These are phyloP conservation scores for Wakefieldia striispora DNA, from an alignment of 768 basidiomycete genomes.

Conservation along the genomic window DNA sequence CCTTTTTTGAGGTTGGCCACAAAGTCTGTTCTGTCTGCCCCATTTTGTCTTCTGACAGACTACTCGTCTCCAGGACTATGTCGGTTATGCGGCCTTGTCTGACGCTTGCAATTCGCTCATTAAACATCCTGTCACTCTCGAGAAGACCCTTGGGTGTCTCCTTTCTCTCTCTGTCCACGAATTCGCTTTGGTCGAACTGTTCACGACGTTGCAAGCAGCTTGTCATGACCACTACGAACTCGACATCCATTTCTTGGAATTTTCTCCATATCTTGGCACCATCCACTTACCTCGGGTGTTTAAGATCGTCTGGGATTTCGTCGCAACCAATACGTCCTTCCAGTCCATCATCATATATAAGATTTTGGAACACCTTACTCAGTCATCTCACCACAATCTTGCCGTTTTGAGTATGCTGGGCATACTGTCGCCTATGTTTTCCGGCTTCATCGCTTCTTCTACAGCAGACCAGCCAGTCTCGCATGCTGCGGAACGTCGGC, in stretches of 20 bases:
- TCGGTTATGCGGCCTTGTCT: constrained; percentile 65
- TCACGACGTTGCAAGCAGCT: constrained; percentile 41
- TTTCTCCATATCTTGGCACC: constrained; percentile 38
- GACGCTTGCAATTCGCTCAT: constrained; percentile 58
- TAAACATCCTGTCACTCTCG: constrained; percentile 42
- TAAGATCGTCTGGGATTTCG: constrained; percentile 53
- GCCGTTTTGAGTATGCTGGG: constrained; percentile 61
- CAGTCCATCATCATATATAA: constrained; percentile 56
- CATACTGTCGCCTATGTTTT: constrained; percentile 50
- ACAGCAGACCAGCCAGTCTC: constrained; percentile 13
- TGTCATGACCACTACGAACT: constrained; percentile 41
- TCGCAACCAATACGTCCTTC: constrained; percentile 39
- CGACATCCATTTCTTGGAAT: constrained; percentile 42
- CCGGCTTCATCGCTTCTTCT: constrained; percentile 22
- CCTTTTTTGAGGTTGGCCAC: constrained; percentile 63
- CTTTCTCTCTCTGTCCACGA: constrained; percentile 67
- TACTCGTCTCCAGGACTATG: constrained; percentile 26
- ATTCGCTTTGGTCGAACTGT: constrained; percentile 55
- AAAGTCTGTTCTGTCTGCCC: constrained; percentile 29
- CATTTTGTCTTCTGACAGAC: not conserved
- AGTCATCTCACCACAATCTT: constrained; percentile 65
- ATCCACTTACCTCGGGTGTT: constrained; percentile 64
- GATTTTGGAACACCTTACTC: constrained; percentile 60
- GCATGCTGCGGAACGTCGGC: constrained; percentile 42
- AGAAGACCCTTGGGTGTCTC: constrained; percentile 63